A percentile compares a stretch with the other conserved stretches of the same genome.
These are phyloP conservation scores for Alternaria consortialis DNA, from an alignment of 2,329 filamentous ascomycete species.

Conservation along the genomic window DNA sequence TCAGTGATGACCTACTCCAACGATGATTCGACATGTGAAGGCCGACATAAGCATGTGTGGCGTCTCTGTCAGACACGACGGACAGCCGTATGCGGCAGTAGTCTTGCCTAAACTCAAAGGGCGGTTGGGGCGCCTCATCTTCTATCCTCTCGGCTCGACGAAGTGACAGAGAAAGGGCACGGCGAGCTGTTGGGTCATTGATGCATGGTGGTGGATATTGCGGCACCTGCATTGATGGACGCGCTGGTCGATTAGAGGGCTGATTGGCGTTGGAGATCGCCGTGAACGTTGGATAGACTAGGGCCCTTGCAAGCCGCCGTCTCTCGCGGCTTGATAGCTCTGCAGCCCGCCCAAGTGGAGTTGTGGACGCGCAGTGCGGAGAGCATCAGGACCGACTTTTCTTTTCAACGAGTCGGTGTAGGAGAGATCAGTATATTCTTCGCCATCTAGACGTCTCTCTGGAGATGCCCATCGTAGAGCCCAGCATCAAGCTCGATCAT, in stretches of 20 bases:
- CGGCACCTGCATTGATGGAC: slow-evolving; percentile 33
- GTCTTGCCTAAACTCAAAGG: slow-evolving; percentile 39
- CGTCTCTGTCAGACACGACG: slow-evolving; percentile 6
- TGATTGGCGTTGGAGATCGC: slow-evolving; percentile 28
- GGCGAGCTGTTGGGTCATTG: slow-evolving; percentile 12
- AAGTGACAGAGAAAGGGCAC: slow-evolving; percentile 25
- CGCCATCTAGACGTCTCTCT: neutral
- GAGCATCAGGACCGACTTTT: slow-evolving; percentile 10
- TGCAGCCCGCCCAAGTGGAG: slow-evolving; percentile 5
- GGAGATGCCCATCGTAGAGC: neutral
- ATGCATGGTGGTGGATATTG: slow-evolving; percentile 34
- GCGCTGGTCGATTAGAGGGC: slow-evolving; percentile 19
- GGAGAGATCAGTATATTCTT: neutral
- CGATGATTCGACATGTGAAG: slow-evolving; percentile 2
- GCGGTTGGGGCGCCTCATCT: slow-evolving; percentile 14
- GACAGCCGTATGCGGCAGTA: slow-evolving; percentile 21
- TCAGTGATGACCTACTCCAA: slow-evolving; percentile 4
- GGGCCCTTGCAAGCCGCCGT: slow-evolving; percentile 32
- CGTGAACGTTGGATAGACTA: slow-evolving; percentile 31
- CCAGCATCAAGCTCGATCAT: slow-evolving; percentile 14
- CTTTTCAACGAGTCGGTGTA: slow-evolving; percentile 5
- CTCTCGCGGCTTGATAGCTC: slow-evolving; percentile 17
- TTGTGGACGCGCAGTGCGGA: slow-evolving; percentile 11
- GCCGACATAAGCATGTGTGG: neutral
- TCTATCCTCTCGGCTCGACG: slow-evolving; percentile 12